A percentile compares a stretch with the other conserved stretches of the same genome.
Evolutionary conservation across 768 basidiomycete species (phyloP).

Genomic region (Tulasnella sp.): DNA sequence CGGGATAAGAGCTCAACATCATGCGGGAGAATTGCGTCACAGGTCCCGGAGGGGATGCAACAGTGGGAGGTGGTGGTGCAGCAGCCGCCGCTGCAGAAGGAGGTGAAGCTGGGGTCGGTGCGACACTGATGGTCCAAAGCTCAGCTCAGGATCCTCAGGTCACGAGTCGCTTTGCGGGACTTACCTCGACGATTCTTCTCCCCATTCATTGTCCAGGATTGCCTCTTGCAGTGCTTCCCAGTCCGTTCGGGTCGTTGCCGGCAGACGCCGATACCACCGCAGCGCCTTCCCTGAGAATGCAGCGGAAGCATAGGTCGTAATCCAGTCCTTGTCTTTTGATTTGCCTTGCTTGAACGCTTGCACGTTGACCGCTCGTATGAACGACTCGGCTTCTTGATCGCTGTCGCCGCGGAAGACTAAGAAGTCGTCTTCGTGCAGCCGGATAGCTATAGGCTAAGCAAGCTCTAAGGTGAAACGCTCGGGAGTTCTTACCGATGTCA

Average conservation of each 20-base stretch:
- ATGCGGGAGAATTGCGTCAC: too few species aligned
- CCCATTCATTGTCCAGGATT: neutral
- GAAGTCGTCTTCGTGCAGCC: neutral
- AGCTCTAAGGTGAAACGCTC: too few species aligned
- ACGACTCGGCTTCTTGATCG: neutral
- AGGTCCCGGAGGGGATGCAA: neutral
- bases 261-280: neutral
- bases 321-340: neutral
- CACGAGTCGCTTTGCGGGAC: too few species aligned
- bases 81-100: too few species aligned
- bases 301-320: neutral
- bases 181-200: too few species aligned
- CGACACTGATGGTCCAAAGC: too few species aligned
- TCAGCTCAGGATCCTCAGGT: too few species aligned
- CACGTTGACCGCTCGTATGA: neutral
- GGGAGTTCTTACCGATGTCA: too few species aligned
- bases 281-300: neutral
- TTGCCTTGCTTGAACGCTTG: neutral
- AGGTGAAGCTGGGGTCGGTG: too few species aligned
- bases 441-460: too few species aligned
- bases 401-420: neutral
- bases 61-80: neutral
- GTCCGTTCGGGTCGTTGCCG: neutral
- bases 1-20: too few species aligned
- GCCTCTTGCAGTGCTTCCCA: slow-evolving; percentile 4